Evolutionary conservation across 2,329 filamentous ascomycete species (phyloP).

Genomic region (Xylariaceae sp.): DNA sequence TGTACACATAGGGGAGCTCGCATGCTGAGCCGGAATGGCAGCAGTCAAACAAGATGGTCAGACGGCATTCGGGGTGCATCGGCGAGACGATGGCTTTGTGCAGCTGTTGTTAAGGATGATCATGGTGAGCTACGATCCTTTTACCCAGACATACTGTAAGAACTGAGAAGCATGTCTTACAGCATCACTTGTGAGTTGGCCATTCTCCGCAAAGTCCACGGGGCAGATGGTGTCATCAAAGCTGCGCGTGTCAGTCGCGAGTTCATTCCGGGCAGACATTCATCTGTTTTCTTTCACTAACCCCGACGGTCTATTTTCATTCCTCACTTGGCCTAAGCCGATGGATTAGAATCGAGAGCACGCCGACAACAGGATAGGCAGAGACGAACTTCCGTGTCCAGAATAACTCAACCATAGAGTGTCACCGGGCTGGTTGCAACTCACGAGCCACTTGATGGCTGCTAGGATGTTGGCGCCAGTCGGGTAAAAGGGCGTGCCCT

Average conservation of each 20-base stretch:
- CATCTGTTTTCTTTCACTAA: constrained; percentile 9
- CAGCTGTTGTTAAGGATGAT: constrained; percentile 27
- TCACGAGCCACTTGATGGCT: constrained; percentile 55
- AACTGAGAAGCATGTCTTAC: constrained; percentile 14
- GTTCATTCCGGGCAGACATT: not conserved
- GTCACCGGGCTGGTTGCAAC: constrained; percentile 42
- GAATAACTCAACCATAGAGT: constrained; percentile 54
- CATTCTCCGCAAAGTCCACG: constrained; percentile 45
- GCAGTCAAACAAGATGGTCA: constrained; percentile 56
- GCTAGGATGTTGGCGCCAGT: constrained; percentile 36
- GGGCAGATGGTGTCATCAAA: constrained; percentile 50
- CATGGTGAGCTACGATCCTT: not conserved
- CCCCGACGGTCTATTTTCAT: constrained; percentile 35
- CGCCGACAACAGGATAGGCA: not conserved
- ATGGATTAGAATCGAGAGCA: not conserved
- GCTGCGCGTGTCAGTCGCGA: constrained; percentile 15
- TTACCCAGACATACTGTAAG: not conserved
- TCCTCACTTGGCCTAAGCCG: constrained; percentile 38
- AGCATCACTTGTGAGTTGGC: constrained; percentile 48
- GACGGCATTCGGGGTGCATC: constrained; percentile 44
- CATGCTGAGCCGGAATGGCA: constrained; percentile 57
- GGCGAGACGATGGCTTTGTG: constrained; percentile 48
- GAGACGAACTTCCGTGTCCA: constrained; percentile 45
- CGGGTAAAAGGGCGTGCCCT: constrained; percentile 33
- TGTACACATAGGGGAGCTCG: constrained; percentile 55